phyloP scores from a whole-genome alignment of 2,329 filamentous ascomycete species.

The Aaosphaeria pasadenensis region DNA sequence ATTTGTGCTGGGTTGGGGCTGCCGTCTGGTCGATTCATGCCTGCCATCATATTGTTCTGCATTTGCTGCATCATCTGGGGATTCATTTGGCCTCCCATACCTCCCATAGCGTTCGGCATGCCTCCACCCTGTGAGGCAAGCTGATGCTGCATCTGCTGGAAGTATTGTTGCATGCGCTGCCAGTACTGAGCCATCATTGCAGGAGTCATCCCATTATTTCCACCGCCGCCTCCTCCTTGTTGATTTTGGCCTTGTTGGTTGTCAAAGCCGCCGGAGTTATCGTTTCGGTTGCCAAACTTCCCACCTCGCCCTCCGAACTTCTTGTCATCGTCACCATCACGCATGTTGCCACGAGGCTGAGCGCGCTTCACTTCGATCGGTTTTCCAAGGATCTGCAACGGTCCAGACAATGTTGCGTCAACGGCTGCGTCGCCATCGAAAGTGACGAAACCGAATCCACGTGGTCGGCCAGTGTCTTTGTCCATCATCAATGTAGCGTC shows the following conservation, averaged over 20 bases:
- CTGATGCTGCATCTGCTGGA: constrained; percentile 90
- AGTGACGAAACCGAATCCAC: constrained; percentile 96
- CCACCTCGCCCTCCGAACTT: constrained; percentile 35
- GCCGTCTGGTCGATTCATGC: constrained; percentile 26
- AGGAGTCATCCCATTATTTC: constrained; percentile 71
- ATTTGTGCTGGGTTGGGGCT: constrained; percentile 28
- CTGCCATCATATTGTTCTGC: constrained; percentile 32
- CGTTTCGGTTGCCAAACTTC: constrained; percentile 37
- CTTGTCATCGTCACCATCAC: constrained; percentile 72
- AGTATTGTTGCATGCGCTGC: constrained; percentile 97
- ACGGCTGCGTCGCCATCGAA: constrained; percentile 96
- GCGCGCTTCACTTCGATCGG: constrained; percentile 98
- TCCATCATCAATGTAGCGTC: constrained; percentile 99
- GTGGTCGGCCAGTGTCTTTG: constrained; percentile 94
- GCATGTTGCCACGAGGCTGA: constrained; percentile 89
- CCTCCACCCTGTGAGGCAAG: constrained; percentile 52
- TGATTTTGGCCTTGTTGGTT: constrained; percentile 49
- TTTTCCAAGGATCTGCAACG: constrained; percentile 91
- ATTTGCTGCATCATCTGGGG: constrained; percentile 50
- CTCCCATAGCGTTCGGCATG: constrained; percentile 50
- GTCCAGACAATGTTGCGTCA: constrained; percentile 79
- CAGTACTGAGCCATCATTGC: constrained; percentile 99
- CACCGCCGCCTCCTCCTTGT: constrained; percentile 30
- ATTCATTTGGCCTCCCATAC: constrained; percentile 52
- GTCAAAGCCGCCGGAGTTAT: constrained; percentile 43